phyloP scores from a whole-genome alignment of 139 green algal genomes.

The Mesotaenium endlicherianum region DNA sequence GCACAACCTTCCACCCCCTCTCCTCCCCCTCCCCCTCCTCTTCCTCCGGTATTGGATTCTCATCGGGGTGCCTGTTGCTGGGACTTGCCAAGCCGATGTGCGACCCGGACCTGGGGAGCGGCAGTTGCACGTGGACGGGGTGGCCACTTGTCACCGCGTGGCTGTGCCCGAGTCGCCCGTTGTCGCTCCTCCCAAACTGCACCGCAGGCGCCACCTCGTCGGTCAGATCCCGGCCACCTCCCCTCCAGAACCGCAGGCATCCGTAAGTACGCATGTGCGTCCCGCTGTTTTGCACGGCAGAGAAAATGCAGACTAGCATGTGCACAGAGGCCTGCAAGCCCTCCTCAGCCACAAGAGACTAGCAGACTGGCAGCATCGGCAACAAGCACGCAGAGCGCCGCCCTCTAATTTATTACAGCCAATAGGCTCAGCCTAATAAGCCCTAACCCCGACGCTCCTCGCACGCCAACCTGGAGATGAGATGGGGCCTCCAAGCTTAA shows the following conservation, averaged over 20 bases:
- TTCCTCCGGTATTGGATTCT: neutral
- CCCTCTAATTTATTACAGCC: too few species aligned
- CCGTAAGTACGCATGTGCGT: too few species aligned
- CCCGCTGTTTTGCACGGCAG: too few species aligned
- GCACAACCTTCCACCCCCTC: slow-evolving; percentile 20
- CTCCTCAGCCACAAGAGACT: too few species aligned
- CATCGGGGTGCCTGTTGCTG: slow-evolving; percentile 10
- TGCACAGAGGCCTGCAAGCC: too few species aligned
- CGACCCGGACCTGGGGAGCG: neutral
- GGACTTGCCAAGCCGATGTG: neutral
- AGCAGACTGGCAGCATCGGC: too few species aligned
- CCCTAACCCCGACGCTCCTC: too few species aligned
- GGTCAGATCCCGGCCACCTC: neutral
- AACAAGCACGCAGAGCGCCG: too few species aligned
- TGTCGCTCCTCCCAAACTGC: slow-evolving; percentile 44
- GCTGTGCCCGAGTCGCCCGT: slow-evolving; percentile 24
- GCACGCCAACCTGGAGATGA: too few species aligned
- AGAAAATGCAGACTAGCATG: too few species aligned
- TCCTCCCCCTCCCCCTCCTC: neutral
- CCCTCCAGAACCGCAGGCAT: neutral
- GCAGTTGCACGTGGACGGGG: slow-evolving; percentile 10
- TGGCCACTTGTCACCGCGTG: slow-evolving; percentile 29
- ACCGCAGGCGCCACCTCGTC: neutral
- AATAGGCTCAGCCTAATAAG: too few species aligned
- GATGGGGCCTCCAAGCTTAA: too few species aligned